Percentiles rank a stretch among this genome's conserved stretches.
These are phyloP conservation scores for Leccinum pellstonianum DNA, from an alignment of 768 basidiomycete genomes.

Conservation along the genomic window DNA sequence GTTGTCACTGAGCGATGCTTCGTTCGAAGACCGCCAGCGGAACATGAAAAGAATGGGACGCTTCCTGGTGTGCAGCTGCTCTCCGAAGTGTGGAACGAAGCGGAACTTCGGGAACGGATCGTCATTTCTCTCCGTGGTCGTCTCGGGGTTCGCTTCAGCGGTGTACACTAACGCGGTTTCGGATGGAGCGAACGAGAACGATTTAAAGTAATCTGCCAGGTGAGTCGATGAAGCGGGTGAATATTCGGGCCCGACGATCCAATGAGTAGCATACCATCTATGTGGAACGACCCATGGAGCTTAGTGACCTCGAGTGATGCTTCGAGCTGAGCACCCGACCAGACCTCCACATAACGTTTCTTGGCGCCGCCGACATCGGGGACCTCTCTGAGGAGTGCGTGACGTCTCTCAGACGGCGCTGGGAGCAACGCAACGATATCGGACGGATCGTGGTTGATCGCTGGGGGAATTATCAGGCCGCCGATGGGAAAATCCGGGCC, in stretches of 20 bases:
- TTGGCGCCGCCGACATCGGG: conserved; percentile 27
- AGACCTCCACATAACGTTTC: conserved; percentile 55
- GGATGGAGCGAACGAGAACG: conserved; percentile 52
- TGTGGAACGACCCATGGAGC: conserved; percentile 56
- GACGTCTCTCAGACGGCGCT: conserved; percentile 42
- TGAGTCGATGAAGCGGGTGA: conserved; percentile 4
- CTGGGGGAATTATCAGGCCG: conserved; percentile 12
- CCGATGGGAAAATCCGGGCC: conserved; percentile 13
- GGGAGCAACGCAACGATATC: conserved; percentile 42
- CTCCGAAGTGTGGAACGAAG: conserved; percentile 62
- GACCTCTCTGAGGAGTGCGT: conserved; percentile 47
- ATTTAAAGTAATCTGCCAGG: conserved; percentile 47
- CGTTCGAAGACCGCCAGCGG: conserved; percentile 37
- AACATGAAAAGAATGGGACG: conserved; percentile 55
- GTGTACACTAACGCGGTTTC: conserved; percentile 56
- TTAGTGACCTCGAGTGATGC: conserved; percentile 56
- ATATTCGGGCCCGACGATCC: not conserved
- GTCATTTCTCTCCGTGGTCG: conserved; percentile 20
- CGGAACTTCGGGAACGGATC: conserved; percentile 43
- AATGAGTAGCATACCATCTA: conserved; percentile 47
- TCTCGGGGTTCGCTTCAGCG: conserved; percentile 49
- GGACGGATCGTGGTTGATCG: conserved; percentile 19
- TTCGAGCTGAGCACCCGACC: conserved; percentile 45
- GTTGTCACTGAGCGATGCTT: not conserved
- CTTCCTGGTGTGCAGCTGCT: conserved; percentile 53